Base-by-base conservation (phyloP, 176 grass and related monocot genomes). In the Aegilops umbellulata region DNA sequence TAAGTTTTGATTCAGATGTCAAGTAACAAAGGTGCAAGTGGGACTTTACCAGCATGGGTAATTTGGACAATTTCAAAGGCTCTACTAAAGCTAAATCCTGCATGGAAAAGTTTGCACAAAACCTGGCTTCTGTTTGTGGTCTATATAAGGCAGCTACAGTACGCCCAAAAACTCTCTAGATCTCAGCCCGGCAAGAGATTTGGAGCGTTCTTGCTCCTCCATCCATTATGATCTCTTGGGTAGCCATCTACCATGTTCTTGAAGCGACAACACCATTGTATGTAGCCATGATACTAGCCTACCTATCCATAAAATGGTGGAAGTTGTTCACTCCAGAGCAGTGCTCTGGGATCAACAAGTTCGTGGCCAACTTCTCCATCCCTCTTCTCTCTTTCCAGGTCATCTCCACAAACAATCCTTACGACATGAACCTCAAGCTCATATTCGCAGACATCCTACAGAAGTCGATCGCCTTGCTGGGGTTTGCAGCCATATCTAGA, bases 331-430 rank as follows among this genome's bases (percentile, higher is more conserved):
- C 87, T 42, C 91, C 91, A n/a, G 93, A 98, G 66, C 93, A 95
- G 65, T 93, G 92, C 77, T 89, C 87, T 34, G 95, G 95, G 67
- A 90, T 98, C 66, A 98, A 98, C 91, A 98, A 93, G 72, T 95
- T 95, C 24, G 95, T 95, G 29, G 89, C 95, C 9, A 95, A 87
- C 79, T 93, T 95, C 64, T 95, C 95, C n/a, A 83, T 98, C 77
- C 95, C 95, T 76, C 91, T 98, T 47, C 89, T 98, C 30, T 98
- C 95, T 71, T 95, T 98, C 66, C 95, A 98, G 87, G 80, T 98
- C 82, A 94, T 98, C 76, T 93, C 95, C 17, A 89, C 89, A 77
- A 97, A 93, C 49, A 87, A 97, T 69, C 95, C 95, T 30, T 97
- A 97, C 38, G 74, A 90, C 74, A 95, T 97, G 93, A 95, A 93